Evolutionary conservation across 495 filamentous ascomycete species (phyloP).

Genomic region (Neurospora sublineolata): DNA sequence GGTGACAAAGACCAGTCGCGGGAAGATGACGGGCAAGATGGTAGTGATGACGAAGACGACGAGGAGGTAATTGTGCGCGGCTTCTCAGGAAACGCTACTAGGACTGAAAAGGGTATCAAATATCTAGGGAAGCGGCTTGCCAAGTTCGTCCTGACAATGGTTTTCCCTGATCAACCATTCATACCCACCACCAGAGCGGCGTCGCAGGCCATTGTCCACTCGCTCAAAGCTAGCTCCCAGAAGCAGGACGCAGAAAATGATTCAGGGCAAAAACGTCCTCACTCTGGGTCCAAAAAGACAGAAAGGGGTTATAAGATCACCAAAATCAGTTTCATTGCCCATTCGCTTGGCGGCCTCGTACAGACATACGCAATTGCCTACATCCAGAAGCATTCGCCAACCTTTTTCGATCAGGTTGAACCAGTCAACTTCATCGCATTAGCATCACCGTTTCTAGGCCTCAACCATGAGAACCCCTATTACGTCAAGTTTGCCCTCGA

Average conservation of each 20-base stretch:
- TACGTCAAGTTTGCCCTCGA: slow-evolving; percentile 97
- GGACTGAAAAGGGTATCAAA: slow-evolving; percentile 90
- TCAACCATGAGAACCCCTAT: slow-evolving; percentile 94
- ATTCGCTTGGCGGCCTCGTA: slow-evolving; percentile 82
- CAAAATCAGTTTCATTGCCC: slow-evolving; percentile 90
- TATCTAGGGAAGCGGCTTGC: slow-evolving; percentile 91
- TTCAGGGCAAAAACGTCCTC: slow-evolving; percentile 26
- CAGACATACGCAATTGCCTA: slow-evolving; percentile 96
- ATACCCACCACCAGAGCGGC: slow-evolving; percentile 52
- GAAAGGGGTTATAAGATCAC: slow-evolving; percentile 68
- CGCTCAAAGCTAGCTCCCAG: slow-evolving; percentile 14
- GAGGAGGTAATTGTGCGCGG: slow-evolving; percentile 92
- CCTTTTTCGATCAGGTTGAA: slow-evolving; percentile 77
- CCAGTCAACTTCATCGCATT: slow-evolving; percentile 92
- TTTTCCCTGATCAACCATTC: slow-evolving; percentile 84
- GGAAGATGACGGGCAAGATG: slow-evolving; percentile 20
- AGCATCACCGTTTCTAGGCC: slow-evolving; percentile 78
- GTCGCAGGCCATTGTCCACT: slow-evolving; percentile 27
- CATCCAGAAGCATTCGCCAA: slow-evolving; percentile 88
- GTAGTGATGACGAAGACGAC: slow-evolving; percentile 51
- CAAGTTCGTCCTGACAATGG: slow-evolving; percentile 78
- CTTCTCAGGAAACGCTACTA: slow-evolving; percentile 77
- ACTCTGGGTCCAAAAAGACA: slow-evolving; percentile 18
- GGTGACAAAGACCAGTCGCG: background rate
- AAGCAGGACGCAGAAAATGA: slow-evolving; percentile 21